A percentile compares a stretch with the other conserved stretches of the same genome.
These are phyloP conservation scores for Sarcodon sp. DNA, from an alignment of 768 basidiomycete species.

Conservation along the genomic window DNA sequence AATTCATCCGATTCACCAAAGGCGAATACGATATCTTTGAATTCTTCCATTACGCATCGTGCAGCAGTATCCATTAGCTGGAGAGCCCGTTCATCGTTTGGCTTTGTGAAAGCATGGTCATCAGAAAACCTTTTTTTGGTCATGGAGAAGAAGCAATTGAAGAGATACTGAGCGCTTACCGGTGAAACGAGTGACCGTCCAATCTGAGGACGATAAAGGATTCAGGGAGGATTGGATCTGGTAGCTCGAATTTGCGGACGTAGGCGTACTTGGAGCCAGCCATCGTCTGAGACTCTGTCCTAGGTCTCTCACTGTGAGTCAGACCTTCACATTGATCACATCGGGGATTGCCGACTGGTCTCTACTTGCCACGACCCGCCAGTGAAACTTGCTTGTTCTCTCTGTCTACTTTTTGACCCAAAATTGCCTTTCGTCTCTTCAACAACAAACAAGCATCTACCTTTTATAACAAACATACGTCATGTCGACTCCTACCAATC, in stretches of 20 bases:
- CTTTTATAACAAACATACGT: conserved; percentile 5
- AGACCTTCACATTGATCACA: neutral
- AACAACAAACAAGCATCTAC: conserved; percentile 1
- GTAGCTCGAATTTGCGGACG: conserved; percentile 80
- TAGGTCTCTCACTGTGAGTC: too few relatives aligned
- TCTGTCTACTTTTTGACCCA: too few relatives aligned
- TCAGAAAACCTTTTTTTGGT: conserved; percentile 62
- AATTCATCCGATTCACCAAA: conserved; percentile 98
- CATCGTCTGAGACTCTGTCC: conserved; percentile 47
- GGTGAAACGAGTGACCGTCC: conserved; percentile 91
- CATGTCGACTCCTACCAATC: conserved; percentile 8
- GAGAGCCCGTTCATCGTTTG: conserved; percentile 83
- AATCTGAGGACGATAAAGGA: conserved; percentile 79
- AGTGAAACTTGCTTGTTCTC: neutral
- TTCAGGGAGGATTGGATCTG: conserved; percentile 73
- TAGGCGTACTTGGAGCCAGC: conserved; percentile 90
- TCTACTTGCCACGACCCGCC: neutral
- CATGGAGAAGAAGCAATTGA: neutral
- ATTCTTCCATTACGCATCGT: conserved; percentile 64
- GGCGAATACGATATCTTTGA: conserved; percentile 72
- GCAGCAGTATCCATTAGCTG: conserved; percentile 91
- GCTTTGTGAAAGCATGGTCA: conserved; percentile 72
- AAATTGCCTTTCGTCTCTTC: too few relatives aligned
- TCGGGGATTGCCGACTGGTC: neutral
- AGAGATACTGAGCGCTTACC: conserved; percentile 29